Base-by-base conservation (phyloP, 768 basidiomycete genomes). In the Dendrothele bispora region DNA sequence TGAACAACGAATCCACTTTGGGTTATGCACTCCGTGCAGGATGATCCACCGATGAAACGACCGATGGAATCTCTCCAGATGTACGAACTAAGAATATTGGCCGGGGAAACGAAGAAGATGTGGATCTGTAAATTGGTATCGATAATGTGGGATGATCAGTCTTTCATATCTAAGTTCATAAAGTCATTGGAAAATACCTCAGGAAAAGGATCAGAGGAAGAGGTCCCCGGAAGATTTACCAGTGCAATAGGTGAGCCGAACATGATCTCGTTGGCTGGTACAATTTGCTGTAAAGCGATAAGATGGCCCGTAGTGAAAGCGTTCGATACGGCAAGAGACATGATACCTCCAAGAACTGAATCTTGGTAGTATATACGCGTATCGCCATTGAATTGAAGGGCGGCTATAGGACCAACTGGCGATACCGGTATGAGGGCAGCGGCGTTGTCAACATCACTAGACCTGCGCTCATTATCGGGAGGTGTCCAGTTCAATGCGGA, bases 51-150 rank as follows among this genome's bases (percentile, higher is more conserved):
- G 24, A 14, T 36, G 32, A 38, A 41, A 3, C 7, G 14, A 5
- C 2, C 21, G 2, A 25, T 20, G n/a, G 11, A 6, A n/a, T 17
- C 27, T n/a, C 4, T 39, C 41, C 51, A 52, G 25, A 43, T 42
- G 15, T 42, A 52, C 34, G 47, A 45, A 40, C 45, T 47, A 34
- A 52, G 46, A 8, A 52, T 26, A 15, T 52, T 36, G 6, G 3
- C 12, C 14, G 46, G 51, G 5, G 51, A 52, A 7, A 52, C 26
- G 35, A 52, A 52, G 36, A 48, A 51, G 17, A 51, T n/a, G 37
- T 52, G 51, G 4, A 51, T 35, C 50, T 51, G 21, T 18, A 24
- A 12, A 11, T n/a, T n/a, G n/a, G n/a, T n/a, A n/a, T n/a, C n/a
- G n/a, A n/a, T n/a, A n/a, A n/a, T n/a, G n/a, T n/a, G n/a, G n/a